phyloP scores from a whole-genome alignment of 2,329 filamentous ascomycete genomes.

The Sphaerostilbella broomeana region DNA sequence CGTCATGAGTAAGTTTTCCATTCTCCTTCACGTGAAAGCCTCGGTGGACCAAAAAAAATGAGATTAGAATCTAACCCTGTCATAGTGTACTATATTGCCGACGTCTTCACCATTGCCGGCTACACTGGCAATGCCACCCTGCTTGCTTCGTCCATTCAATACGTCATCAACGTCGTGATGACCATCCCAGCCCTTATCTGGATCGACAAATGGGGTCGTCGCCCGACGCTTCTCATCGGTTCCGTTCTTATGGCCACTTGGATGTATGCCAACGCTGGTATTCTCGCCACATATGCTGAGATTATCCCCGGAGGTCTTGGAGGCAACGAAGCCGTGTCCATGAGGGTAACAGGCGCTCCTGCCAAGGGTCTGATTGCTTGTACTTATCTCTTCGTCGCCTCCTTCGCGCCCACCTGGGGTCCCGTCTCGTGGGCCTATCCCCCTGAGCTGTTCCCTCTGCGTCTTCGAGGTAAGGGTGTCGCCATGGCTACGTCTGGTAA shows the following conservation, averaged over 20 bases:
- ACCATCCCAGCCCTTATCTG: slow-evolving; percentile 69
- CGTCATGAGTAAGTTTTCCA: slow-evolving; percentile 43
- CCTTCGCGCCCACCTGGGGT: slow-evolving; percentile 40
- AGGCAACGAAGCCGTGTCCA: slow-evolving; percentile 41
- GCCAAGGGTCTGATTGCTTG: slow-evolving; percentile 59
- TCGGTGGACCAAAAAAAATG: neutral
- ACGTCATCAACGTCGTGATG: slow-evolving; percentile 73
- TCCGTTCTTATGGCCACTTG: slow-evolving; percentile 58
- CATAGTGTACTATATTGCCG: slow-evolving; percentile 55
- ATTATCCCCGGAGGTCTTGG: slow-evolving; percentile 37
- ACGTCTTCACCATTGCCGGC: slow-evolving; percentile 34
- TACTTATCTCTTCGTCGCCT: slow-evolving; percentile 58
- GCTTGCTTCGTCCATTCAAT: slow-evolving; percentile 50
- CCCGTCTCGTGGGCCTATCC: slow-evolving; percentile 51
- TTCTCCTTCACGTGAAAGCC: neutral
- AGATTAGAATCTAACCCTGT: neutral
- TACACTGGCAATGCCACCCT: slow-evolving; percentile 42
- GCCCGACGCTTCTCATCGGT: slow-evolving; percentile 59
- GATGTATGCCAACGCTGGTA: slow-evolving; percentile 48
- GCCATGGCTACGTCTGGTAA: slow-evolving; percentile 43
- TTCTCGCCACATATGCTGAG: slow-evolving; percentile 42
- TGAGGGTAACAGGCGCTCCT: slow-evolving; percentile 37
- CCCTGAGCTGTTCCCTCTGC: slow-evolving; percentile 47
- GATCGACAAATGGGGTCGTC: slow-evolving; percentile 70
- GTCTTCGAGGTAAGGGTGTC: slow-evolving; percentile 46